Evolutionary conservation across 768 basidiomycete species (phyloP), one percentile per base, ranked within the genome.

Genomic region (Floccularia luteovirens): DNA sequence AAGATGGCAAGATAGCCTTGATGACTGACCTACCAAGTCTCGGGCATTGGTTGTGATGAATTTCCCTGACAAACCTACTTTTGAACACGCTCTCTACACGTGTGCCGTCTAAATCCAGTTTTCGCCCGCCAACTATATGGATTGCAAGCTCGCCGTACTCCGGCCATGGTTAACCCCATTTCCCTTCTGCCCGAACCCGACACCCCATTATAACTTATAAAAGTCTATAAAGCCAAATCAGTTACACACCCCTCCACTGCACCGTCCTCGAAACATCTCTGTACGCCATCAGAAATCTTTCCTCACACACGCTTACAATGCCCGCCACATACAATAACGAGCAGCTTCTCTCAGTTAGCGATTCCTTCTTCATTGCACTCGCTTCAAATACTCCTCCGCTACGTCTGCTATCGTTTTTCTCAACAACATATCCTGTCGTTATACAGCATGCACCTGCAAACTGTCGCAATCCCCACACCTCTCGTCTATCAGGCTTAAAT

Each of bases 391-490:
- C 54, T 4, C 41, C 62, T 2, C 56, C 66, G 3, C 40, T 57
- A 1, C 48, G 54, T 10, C 56, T 70, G 37, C 56, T 70, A 13
- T 27, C 53, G 1, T 61, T 60, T 44, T 72, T 72, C 43, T 69
- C 68, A 2, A 59, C 62, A 0, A 55, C 60, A 3, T 46, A 55
- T n/a, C 61, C 56, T 10, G 57, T 64, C 12, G 46, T 55, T 13
- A 58, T 72, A 24, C 69, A 70, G 36, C 70, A 72, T 39, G 57
- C 62, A 0, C 68, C 67, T 2, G 47, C 55, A 2, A 39, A 45
- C 1, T 67, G 63, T 43, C 48, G 60, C 1, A 48, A 61, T 39
- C 61, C 65, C 4, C 48, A 54, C 16, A 42, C 60, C 3, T 63
- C 63, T 1, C 57, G 62, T 8, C 48, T 72, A 4, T 50, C 56